phyloP scores from a whole-genome alignment of 352 stramenopile species.

The Pythium sukuiense region DNA sequence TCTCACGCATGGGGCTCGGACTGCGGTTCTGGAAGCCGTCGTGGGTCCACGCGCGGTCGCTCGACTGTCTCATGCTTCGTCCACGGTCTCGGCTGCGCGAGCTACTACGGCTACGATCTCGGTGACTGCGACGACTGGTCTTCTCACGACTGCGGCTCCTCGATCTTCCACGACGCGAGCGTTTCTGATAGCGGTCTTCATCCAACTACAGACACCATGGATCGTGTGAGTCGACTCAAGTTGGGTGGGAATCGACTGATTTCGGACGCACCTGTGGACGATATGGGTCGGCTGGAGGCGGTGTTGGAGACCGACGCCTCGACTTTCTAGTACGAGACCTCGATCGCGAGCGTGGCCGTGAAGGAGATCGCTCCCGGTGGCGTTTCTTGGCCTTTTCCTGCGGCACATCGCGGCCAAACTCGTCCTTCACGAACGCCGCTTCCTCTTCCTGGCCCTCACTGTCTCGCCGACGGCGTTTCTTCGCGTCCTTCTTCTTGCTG shows the following conservation, averaged over 20 bases:
- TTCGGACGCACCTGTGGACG: conserved; percentile 20
- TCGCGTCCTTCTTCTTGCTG: conserved; percentile 26
- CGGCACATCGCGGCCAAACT: conserved; percentile 76
- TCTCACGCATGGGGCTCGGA: conserved; percentile 59
- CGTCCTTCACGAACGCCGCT: conserved; percentile 50
- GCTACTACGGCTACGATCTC: conserved; percentile 21
- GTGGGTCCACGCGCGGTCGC: conserved; percentile 62
- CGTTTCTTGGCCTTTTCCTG: conserved; percentile 29
- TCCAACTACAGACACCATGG: conserved; percentile 9
- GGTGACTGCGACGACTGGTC: conserved; percentile 1
- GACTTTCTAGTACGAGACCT: background rate
- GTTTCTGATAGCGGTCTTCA: conserved; percentile 6
- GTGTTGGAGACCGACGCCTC: background rate
- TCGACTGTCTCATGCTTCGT: conserved; percentile 16
- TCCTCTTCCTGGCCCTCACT: background rate
- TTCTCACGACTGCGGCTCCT: conserved; percentile 21
- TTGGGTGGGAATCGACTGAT: background rate
- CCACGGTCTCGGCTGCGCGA: conserved; percentile 29
- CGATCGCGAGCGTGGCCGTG: conserved; percentile 15
- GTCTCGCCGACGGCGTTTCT: background rate
- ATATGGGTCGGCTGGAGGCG: conserved; percentile 17
- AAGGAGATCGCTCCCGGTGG: conserved; percentile 16
- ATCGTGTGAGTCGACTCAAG: background rate
- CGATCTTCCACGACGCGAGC: conserved; percentile 5
- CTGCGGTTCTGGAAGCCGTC: conserved; percentile 73